Evolutionary conservation across 176 grass and related monocot genomes (phyloP).

Genomic region (Aegilops bicornis): DNA sequence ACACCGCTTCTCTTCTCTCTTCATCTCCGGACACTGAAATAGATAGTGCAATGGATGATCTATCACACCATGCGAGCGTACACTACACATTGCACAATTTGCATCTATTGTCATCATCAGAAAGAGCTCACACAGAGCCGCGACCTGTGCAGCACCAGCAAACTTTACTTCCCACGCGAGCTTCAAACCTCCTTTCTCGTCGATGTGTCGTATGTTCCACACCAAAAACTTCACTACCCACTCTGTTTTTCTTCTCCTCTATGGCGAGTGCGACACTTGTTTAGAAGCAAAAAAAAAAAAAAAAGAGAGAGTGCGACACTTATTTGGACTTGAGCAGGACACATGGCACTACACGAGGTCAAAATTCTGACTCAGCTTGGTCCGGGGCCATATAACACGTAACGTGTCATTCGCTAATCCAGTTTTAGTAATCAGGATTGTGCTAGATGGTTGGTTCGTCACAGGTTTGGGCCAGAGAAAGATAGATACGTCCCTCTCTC

Average conservation of each 20-base stretch:
- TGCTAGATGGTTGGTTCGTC: conserved; percentile 16
- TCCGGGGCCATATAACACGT: background rate
- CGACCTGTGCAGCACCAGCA: background rate
- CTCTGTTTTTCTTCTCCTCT: too few relatives aligned
- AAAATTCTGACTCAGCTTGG: background rate
- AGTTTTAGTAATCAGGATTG: background rate
- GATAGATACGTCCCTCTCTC: background rate
- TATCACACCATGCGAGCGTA: too few relatives aligned
- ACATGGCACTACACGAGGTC: background rate
- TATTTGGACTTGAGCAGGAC: too few relatives aligned
- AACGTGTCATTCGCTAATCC: background rate
- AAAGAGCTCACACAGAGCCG: background rate
- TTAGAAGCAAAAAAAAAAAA: too few relatives aligned
- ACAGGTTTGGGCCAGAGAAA: background rate
- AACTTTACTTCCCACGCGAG: background rate
- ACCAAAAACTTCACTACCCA: too few relatives aligned
- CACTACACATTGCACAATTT: background rate
- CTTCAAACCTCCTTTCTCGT: background rate
- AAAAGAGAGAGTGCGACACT: too few relatives aligned
- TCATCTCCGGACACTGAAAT: background rate
- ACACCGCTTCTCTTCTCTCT: background rate
- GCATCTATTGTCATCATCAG: background rate
- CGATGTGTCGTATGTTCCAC: background rate
- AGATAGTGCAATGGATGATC: too few relatives aligned
- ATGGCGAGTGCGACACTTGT: too few relatives aligned